Percentiles rank a stretch among this genome's conserved stretches.
Conservation (phyloP, 202 grass and related monocot genomes). For the Bolboschoenoplectus hybrid region DNA sequence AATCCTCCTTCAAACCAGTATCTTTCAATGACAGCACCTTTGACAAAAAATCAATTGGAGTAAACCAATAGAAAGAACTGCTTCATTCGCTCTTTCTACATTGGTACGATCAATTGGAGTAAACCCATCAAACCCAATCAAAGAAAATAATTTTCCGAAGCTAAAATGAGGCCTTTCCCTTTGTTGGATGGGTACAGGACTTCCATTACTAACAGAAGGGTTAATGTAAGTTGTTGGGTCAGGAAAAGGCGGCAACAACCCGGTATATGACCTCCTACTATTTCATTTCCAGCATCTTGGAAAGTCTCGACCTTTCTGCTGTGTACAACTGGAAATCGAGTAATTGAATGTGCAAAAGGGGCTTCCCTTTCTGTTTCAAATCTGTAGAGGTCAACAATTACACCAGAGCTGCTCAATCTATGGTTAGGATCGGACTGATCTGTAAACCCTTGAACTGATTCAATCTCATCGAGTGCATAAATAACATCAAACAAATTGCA, state of each 20-base stretch:
- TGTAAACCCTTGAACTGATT: slow-evolving; percentile 58
- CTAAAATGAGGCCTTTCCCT: slow-evolving; percentile 71
- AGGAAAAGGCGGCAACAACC: slow-evolving; percentile 69
- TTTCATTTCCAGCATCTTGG: slow-evolving; percentile 32
- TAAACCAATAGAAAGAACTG: too few relatives aligned
- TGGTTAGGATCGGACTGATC: slow-evolving; percentile 52
- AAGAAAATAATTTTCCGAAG: slow-evolving; percentile 61
- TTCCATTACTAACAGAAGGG: slow-evolving; percentile 57
- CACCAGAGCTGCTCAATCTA: slow-evolving; percentile 67
- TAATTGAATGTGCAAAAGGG: slow-evolving; percentile 56
- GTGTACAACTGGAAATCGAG: slow-evolving; percentile 55
- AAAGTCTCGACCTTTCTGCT: slow-evolving; percentile 36
- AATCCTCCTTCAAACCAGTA: slow-evolving; percentile 55
- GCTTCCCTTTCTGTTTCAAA: slow-evolving; percentile 56
- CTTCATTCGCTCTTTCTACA: slow-evolving; percentile 58
- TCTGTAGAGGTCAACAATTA: slow-evolving; percentile 55
- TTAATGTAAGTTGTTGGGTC: slow-evolving; percentile 65
- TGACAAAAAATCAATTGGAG: slow-evolving; percentile 40
- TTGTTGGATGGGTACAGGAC: slow-evolving; percentile 54
- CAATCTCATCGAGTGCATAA: slow-evolving; percentile 69
- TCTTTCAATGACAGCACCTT: slow-evolving; percentile 35
- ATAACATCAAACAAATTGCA: slow-evolving; percentile 84
- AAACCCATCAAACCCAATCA: slow-evolving; percentile 51
- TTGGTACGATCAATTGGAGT: slow-evolving; percentile 14
- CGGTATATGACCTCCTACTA: slow-evolving; percentile 58